These are phyloP conservation scores for Talaromyces sp. DNA, from an alignment of 2,329 filamentous ascomycete species.

Conservation along the genomic window DNA sequence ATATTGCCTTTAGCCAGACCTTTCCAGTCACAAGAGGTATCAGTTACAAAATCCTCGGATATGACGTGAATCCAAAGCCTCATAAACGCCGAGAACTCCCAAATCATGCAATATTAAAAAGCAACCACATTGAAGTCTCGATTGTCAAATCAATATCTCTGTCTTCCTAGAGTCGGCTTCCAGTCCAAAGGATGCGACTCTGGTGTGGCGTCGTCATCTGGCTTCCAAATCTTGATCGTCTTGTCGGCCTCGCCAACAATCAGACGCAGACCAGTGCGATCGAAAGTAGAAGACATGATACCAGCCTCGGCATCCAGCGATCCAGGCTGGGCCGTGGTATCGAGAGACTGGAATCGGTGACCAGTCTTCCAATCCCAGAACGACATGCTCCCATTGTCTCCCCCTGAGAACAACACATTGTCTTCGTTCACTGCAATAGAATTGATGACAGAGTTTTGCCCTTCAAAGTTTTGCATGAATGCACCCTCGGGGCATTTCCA, in stretches of 20 bases:
- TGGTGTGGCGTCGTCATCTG: constrained; percentile 82
- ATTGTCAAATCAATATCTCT: constrained; percentile 59
- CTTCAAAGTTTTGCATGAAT: constrained; percentile 99
- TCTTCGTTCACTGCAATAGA: constrained; percentile 89
- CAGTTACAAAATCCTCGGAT: background rate
- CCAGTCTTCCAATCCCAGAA: constrained; percentile 99
- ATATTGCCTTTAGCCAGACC: background rate
- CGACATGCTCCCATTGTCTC: constrained; percentile 90
- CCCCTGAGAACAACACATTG: constrained; percentile 90
- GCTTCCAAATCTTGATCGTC: constrained; percentile 98
- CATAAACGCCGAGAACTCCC: constrained; percentile 22
- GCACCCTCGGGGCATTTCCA: constrained; percentile 98
- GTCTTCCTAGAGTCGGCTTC: constrained; percentile 74
- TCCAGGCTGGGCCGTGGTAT: constrained; percentile 90
- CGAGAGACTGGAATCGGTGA: constrained; percentile 81
- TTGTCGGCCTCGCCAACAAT: constrained; percentile 97
- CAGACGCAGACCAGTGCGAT: constrained; percentile 78
- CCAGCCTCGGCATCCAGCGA: constrained; percentile 91
- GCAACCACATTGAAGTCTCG: background rate
- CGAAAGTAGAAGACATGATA: constrained; percentile 90
- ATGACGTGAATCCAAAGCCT: background rate
- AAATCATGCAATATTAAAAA: constrained; percentile 19
- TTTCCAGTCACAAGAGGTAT: background rate
- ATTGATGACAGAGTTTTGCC: constrained; percentile 95
- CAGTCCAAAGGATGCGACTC: constrained; percentile 90